Conservation (phyloP, 2,329 filamentous ascomycete species). For the Xylaria sp. region DNA sequence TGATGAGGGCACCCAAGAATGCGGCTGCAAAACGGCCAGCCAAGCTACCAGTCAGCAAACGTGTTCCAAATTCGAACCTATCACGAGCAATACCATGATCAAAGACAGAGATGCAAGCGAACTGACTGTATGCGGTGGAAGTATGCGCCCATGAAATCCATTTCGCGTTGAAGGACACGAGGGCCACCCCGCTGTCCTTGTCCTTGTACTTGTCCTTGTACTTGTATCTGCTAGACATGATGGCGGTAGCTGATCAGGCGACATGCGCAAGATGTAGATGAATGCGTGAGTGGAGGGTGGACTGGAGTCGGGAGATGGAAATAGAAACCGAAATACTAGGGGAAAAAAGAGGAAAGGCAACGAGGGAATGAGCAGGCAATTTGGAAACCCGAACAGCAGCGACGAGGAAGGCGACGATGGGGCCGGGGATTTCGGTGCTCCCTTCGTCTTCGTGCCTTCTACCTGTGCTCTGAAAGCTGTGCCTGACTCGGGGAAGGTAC, state of each 20-base stretch:
- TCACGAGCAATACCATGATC: neutral
- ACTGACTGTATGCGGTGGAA: conserved; percentile 75
- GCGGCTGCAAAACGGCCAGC: conserved; percentile 60
- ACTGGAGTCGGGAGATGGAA: neutral
- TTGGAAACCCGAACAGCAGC: neutral
- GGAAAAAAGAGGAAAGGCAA: neutral
- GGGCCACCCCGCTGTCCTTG: conserved; percentile 62
- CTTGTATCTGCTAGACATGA: conserved; percentile 57
- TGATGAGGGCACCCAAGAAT: conserved; percentile 83
- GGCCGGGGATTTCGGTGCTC: conserved; percentile 20
- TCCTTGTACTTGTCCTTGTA: conserved; percentile 71
- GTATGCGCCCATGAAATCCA: conserved; percentile 94
- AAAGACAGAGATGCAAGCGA: neutral
- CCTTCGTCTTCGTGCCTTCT: too few species aligned
- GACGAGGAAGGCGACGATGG: neutral
- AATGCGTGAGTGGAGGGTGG: neutral
- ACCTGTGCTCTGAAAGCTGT: too few species aligned
- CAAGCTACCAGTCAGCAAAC: conserved; percentile 5
- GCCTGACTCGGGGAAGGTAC: too few species aligned
- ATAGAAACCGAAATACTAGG: neutral
- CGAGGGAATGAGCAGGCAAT: too few species aligned
- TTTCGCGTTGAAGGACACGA: conserved; percentile 76
- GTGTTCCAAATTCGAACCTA: neutral
- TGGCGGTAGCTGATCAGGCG: neutral
- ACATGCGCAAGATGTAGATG: conserved; percentile 9